These are phyloP conservation scores for Pythium sukuiense DNA, from an alignment of 352 stramenopile species.

Conservation along the genomic window DNA sequence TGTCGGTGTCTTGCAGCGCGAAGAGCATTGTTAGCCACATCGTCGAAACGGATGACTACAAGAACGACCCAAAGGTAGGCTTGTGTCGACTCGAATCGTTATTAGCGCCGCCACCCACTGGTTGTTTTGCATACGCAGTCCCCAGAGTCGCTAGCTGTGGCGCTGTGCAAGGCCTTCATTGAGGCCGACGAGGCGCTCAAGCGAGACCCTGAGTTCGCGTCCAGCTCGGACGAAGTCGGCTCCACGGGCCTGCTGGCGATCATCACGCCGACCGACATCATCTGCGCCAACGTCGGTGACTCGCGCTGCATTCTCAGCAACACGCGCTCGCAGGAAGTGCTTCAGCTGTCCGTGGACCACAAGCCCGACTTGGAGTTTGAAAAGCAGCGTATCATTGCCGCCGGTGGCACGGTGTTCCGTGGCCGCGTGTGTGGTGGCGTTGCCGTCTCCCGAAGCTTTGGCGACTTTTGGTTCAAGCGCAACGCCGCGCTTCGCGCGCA, in stretches of 20 bases:
- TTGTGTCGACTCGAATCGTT: neutral
- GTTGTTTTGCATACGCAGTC: constrained; percentile 24
- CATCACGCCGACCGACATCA: constrained; percentile 78
- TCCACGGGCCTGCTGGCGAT: constrained; percentile 82
- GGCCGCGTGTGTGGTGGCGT: constrained; percentile 83
- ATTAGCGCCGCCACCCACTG: too few species aligned
- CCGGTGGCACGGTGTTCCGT: constrained; percentile 82
- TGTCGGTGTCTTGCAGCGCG: constrained; percentile 34
- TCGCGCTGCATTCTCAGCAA: constrained; percentile 86
- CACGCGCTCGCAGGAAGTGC: constrained; percentile 57
- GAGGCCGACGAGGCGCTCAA: constrained; percentile 71
- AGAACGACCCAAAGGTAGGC: constrained; percentile 56
- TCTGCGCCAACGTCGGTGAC: constrained; percentile 84
- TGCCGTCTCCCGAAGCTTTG: constrained; percentile 84
- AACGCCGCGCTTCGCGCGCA: constrained; percentile 75
- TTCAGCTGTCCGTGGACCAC: constrained; percentile 85
- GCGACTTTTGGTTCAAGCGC: constrained; percentile 89
- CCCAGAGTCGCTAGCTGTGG: constrained; percentile 67
- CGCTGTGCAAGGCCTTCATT: constrained; percentile 77
- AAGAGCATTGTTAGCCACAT: constrained; percentile 69
- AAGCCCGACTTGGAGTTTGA: constrained; percentile 87
- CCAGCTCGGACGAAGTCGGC: constrained; percentile 75
- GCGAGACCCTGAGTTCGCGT: constrained; percentile 60
- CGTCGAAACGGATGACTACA: constrained; percentile 68
- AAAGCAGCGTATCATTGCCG: constrained; percentile 82